Percentiles rank a stretch among this genome's conserved stretches.
phyloP scores from a whole-genome alignment of 371 early-diverging fungal genomes.

The Apophysomyces elegans region DNA sequence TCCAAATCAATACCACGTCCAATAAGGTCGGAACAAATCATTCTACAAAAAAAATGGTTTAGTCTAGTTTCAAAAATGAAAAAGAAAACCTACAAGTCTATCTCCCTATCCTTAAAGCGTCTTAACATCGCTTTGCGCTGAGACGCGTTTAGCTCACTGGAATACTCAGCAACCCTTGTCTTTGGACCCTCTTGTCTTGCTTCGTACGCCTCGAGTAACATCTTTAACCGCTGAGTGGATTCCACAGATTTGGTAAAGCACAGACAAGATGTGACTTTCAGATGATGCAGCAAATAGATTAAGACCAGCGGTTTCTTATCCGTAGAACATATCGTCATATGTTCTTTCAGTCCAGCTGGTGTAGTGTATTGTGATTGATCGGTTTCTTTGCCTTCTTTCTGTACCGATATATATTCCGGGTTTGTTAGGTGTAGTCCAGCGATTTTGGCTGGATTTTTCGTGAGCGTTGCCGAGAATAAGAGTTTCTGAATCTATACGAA shows the following conservation, averaged over 20 bases:
- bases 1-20: conserved; percentile 97
- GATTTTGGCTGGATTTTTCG: conserved; percentile 91
- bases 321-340: conserved; percentile 63
- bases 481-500: conserved; percentile 74
- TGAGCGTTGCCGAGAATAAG: conserved; percentile 93
- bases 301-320: conserved; percentile 78
- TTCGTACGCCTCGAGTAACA: conserved; percentile 67
- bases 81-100: conserved; percentile 57
- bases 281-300: conserved; percentile 74
- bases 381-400: conserved; percentile 43
- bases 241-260: conserved; percentile 92
- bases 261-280: conserved; percentile 68
- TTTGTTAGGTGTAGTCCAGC: conserved; percentile 80
- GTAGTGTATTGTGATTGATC: conserved; percentile 57
- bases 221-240: conserved; percentile 77
- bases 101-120: conserved; percentile 71
- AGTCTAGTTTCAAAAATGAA: background rate
- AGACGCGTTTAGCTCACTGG: conserved; percentile 77
- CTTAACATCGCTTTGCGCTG: conserved; percentile 71
- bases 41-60: conserved; percentile 24
- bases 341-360: conserved; percentile 73
- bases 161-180: conserved; percentile 74
- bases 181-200: conserved; percentile 30
- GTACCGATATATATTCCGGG: conserved; percentile 76
- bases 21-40: conserved; percentile 94